Evolutionary conservation across 2,329 filamentous ascomycete genomes (phyloP).

Genomic region (Pyrenophora teres): DNA sequence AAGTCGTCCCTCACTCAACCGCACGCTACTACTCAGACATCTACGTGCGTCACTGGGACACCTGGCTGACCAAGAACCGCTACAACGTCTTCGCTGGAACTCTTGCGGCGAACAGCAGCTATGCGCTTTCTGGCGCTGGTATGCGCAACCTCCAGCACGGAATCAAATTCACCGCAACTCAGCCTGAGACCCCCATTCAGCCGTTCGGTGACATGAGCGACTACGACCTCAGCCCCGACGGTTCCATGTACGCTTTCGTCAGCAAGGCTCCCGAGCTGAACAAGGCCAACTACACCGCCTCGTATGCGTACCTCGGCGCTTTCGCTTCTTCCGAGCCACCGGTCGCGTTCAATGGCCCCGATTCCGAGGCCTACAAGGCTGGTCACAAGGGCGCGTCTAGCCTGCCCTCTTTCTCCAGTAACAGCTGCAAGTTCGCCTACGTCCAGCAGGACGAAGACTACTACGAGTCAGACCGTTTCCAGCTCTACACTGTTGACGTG

Average conservation of each 20-base stretch:
- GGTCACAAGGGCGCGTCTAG: slow-evolving; percentile 66
- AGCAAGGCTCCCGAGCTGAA: slow-evolving; percentile 74
- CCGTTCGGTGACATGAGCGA: slow-evolving; percentile 78
- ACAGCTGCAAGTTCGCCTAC: slow-evolving; percentile 74
- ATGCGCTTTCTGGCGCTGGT: slow-evolving; percentile 37
- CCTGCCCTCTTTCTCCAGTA: slow-evolving; percentile 74
- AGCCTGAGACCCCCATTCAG: slow-evolving; percentile 69
- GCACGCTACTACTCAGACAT: slow-evolving; percentile 74
- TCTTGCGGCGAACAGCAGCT: slow-evolving; percentile 49
- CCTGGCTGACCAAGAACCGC: slow-evolving; percentile 70
- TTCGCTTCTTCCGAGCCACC: slow-evolving; percentile 61
- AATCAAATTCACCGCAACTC: slow-evolving; percentile 58
- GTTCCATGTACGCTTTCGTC: slow-evolving; percentile 67
- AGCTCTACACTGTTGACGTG: slow-evolving; percentile 47
- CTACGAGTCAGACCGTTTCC: slow-evolving; percentile 82
- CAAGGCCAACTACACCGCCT: slow-evolving; percentile 77
- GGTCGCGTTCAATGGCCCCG: slow-evolving; percentile 42
- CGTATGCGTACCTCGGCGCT: slow-evolving; percentile 76
- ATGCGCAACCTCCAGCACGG: slow-evolving; percentile 64
- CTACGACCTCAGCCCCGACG: slow-evolving; percentile 72
- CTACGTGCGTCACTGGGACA: slow-evolving; percentile 82
- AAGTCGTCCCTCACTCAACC: slow-evolving; percentile 62
- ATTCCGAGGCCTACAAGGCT: slow-evolving; percentile 38
- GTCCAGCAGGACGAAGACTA: slow-evolving; percentile 68
- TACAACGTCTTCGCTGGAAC: slow-evolving; percentile 76